These are phyloP conservation scores for Camellia japonica DNA, from an alignment of 148 eudicot genomes.

Conservation along the genomic window DNA sequence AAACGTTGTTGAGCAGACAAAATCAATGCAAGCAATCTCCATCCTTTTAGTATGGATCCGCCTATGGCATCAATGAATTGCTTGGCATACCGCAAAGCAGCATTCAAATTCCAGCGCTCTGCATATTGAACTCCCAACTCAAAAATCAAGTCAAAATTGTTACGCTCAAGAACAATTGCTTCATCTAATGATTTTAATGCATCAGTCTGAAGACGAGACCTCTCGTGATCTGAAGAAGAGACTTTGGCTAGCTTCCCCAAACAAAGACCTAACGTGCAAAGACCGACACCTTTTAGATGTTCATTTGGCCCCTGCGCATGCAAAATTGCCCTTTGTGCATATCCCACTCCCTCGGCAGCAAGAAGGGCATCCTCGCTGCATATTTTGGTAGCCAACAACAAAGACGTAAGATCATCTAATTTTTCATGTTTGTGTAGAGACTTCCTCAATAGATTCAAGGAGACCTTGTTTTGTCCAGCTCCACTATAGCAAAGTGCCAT, in stretches of 20 bases:
- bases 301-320: constrained; percentile 47
- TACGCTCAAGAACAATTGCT: constrained; percentile 52
- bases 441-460: constrained; percentile 73
- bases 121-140: constrained; percentile 85
- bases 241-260: constrained; percentile 74
- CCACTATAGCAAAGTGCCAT: constrained; percentile 76
- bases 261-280: constrained; percentile 82
- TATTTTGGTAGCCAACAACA: constrained; percentile 78
- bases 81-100: constrained; percentile 71
- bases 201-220: constrained; percentile 82
- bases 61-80: constrained; percentile 83
- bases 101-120: constrained; percentile 72
- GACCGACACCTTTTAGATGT: constrained; percentile 81
- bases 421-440: constrained; percentile 73
- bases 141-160: constrained; percentile 65
- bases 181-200: constrained; percentile 72
- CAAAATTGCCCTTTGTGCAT: constrained; percentile 70
- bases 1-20: constrained; percentile 82
- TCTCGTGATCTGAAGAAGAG: constrained; percentile 80
- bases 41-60: constrained; percentile 79
- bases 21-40: constrained; percentile 88
- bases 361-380: constrained; percentile 67
- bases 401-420: constrained; percentile 61
- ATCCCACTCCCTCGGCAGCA: constrained; percentile 79
- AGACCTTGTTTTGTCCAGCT: constrained; percentile 57